Percentiles rank a stretch among this genome's conserved stretches.
These are phyloP conservation scores for Hemileia vastatrix DNA, from an alignment of 1,284 basidiomycete species.

Conservation along the genomic window DNA sequence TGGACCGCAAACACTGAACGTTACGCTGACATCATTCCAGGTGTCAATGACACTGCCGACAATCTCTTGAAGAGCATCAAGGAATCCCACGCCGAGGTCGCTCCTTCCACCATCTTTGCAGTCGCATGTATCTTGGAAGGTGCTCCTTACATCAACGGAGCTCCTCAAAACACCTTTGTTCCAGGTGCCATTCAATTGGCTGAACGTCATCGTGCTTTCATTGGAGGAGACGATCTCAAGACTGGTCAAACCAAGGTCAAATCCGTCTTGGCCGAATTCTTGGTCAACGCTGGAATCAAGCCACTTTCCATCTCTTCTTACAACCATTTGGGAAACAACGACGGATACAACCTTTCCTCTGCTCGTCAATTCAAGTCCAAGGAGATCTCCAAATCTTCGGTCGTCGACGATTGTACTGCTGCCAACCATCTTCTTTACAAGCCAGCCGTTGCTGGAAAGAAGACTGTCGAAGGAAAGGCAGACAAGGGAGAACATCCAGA, in stretches of 20 bases:
- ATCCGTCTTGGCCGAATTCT: constrained; percentile 91
- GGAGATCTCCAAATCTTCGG: constrained; percentile 76
- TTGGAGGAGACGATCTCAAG: constrained; percentile 96
- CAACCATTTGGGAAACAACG: constrained; percentile 98
- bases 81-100: constrained; percentile 77
- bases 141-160: constrained; percentile 91
- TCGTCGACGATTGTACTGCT: constrained; percentile 94
- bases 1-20: constrained; percentile 99
- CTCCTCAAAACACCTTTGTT: constrained; percentile 98
- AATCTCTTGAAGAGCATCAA: constrained; percentile 75
- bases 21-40: constrained; percentile 85
- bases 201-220: constrained; percentile 79
- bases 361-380: constrained; percentile 89
- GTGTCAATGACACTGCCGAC: constrained; percentile 90
- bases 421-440: constrained; percentile 85
- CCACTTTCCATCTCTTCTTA: constrained; percentile 91
- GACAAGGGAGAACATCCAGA: constrained; percentile 88
- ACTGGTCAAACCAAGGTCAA: constrained; percentile 52
- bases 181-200: constrained; percentile 88
- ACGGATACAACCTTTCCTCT: constrained; percentile 85
- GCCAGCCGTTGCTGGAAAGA: constrained; percentile 50
- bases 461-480: constrained; percentile 50
- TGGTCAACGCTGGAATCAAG: constrained; percentile 98
- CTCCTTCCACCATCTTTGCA: constrained; percentile 89
- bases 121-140: constrained; percentile 91